Conservation (phyloP, 1,284 basidiomycete species). For the Coniophora puteana region DNA sequence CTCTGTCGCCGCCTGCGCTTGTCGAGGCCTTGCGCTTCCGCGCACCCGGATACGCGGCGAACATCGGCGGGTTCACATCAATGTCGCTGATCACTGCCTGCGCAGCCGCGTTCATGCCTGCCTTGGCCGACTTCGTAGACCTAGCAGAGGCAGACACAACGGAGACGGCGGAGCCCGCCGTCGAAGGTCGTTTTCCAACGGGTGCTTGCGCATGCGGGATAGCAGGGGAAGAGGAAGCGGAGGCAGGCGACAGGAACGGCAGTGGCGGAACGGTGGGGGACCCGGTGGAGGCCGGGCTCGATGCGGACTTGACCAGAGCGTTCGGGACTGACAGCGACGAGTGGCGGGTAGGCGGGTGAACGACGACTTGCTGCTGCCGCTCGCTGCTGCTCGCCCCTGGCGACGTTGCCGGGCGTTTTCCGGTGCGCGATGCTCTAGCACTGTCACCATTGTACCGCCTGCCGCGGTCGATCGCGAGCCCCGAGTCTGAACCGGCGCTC, state of each 20-base stretch:
- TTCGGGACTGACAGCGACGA: conserved; percentile 2
- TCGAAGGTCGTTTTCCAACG: background rate
- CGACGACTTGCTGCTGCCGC: background rate
- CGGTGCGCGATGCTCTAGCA: no score
- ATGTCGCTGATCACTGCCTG: conserved; percentile 8
- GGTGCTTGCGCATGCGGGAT: background rate
- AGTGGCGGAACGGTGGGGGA: conserved; percentile 4
- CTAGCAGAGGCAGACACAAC: background rate
- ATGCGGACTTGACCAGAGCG: background rate
- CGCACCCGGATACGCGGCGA: conserved; percentile 1
- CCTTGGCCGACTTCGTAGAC: background rate
- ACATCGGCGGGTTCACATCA: background rate
- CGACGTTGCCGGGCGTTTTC: background rate
- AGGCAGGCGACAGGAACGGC: background rate
- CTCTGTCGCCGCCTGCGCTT: no score
- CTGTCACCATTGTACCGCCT: no score
- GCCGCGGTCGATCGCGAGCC: no score
- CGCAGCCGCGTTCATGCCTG: conserved; percentile 3
- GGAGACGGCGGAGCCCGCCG: background rate
- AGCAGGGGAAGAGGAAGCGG: conserved; percentile 1
- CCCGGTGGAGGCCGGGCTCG: background rate
- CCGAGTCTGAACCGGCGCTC: no score
- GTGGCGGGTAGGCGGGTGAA: background rate
- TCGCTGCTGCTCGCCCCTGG: background rate
- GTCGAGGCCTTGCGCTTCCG: no score